Evolutionary conservation across 169 alveolate genomes (phyloP).

Genomic region (Eimeria necatrix): DNA sequence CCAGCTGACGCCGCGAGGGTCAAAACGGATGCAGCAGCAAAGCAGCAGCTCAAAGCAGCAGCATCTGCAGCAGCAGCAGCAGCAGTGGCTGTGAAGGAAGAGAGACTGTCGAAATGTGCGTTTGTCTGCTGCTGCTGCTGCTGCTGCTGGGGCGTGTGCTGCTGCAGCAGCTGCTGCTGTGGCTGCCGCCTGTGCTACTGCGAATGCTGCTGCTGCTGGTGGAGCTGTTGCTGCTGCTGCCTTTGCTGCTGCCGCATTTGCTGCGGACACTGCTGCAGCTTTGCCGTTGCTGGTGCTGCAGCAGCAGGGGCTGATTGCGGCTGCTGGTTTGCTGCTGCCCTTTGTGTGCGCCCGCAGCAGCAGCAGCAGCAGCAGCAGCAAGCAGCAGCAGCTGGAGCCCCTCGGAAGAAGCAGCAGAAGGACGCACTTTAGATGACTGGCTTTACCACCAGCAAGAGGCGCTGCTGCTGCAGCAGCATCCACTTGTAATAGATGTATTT

Average conservation of each 20-base stretch:
- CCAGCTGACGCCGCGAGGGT: no score
- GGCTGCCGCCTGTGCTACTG: background rate
- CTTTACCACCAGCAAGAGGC: constrained; percentile 28
- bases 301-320: background rate
- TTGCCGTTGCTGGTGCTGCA: background rate
- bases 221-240: background rate
- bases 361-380: constrained; percentile 27
- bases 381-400: constrained; percentile 54
- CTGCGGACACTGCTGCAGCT: background rate
- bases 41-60: constrained; percentile 1
- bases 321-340: background rate
- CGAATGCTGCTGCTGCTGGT: background rate
- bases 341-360: background rate
- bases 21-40: no score
- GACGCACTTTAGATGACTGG: constrained; percentile 37
- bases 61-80: background rate
- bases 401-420: background rate
- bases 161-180: constrained; percentile 33
- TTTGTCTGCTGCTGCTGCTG: background rate
- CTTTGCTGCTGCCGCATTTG: background rate
- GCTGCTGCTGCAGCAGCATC: constrained; percentile 56
- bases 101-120: background rate
- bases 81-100: background rate
- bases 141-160: no score
- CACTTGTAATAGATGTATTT: background rate